Evolutionary conservation across 495 filamentous ascomycete genomes (phyloP), one percentile per base, ranked within the genome.

Genomic region (Eremomyces bilateralis): DNA sequence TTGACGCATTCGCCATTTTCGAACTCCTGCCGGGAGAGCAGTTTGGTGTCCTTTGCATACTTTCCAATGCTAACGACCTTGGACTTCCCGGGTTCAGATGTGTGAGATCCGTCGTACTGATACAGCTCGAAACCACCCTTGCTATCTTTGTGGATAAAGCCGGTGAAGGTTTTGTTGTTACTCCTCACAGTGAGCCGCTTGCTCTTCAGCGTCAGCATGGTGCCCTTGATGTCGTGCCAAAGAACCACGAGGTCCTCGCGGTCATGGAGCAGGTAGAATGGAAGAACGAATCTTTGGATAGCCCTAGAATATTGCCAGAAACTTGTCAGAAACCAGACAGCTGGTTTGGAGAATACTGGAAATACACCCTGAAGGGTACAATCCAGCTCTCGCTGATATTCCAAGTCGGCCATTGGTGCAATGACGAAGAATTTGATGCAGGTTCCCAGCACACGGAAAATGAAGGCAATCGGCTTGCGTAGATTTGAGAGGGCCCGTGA

Each of bases 371-470:
- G 40, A n/a, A 61, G 48, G 27, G 63, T 54, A 45, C 62, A 63
- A 10, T 66, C 50, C 33, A 70, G 53, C 33, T 72, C 67, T 31
- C 67, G 50, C 39, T 72, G 67, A 42, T 65, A 69, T 38, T 72
- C 67, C 4, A 62, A 58, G 44, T 72, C 67, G 5, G 66, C 67
- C 18, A 68, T 50, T 13, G 63, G 35, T 16, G 67, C 59, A 33
- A 69, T 53, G 4, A 65, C 51, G 16, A 63, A 43, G 44, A 70
- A 71, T 38, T 72, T 72, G 50, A 62, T 45, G 4, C 46, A 41
- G 4, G 46, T 44, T 4, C 58, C 58, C 4, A 64, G 31, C 12
- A 35, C 44, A 40, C 64, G 61, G 37, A 62, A 61, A 1, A 54
- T n/a, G 13, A 34, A 40, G 1, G 35, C 42, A 24, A 50, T 19